phyloP scores from a whole-genome alignment of 768 basidiomycete species.

The Boletales sp. region DNA sequence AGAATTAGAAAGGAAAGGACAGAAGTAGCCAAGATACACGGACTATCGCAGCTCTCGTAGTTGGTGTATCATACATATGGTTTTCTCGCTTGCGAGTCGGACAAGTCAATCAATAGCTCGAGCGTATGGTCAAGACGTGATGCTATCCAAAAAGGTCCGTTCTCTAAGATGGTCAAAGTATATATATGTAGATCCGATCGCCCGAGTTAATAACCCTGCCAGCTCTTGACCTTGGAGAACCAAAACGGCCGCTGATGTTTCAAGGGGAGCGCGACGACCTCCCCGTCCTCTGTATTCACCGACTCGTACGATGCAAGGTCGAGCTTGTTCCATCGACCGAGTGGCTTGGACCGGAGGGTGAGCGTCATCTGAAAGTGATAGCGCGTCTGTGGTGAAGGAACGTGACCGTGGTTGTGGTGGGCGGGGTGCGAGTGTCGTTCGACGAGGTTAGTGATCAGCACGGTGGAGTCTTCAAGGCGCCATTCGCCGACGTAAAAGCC shows the following conservation, averaged over 20 bases:
- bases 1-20: constrained; percentile 22
- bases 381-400: constrained; percentile 28
- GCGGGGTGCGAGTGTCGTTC: constrained; percentile 33
- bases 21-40: constrained; percentile 32
- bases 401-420: constrained; percentile 5
- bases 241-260: constrained; percentile 90
- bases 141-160: too few species aligned
- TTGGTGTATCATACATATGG: constrained; percentile 30
- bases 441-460: constrained; percentile 61
- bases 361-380: constrained; percentile 78
- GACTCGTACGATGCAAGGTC: constrained; percentile 72
- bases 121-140: too few species aligned
- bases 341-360: constrained; percentile 64
- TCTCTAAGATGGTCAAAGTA: neutral
- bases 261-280: constrained; percentile 61
- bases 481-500: constrained; percentile 72
- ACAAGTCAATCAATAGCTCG: too few species aligned
- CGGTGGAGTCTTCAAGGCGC: constrained; percentile 58
- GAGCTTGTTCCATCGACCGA: constrained; percentile 80
- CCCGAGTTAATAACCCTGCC: constrained; percentile 27
- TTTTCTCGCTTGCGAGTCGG: neutral
- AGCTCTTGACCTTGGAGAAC: constrained; percentile 88
- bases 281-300: constrained; percentile 72
- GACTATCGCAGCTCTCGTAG: constrained; percentile 21
- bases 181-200: too few species aligned